Conservation (phyloP, 805 yeast species). For the Schwanniomyces sp. region DNA sequence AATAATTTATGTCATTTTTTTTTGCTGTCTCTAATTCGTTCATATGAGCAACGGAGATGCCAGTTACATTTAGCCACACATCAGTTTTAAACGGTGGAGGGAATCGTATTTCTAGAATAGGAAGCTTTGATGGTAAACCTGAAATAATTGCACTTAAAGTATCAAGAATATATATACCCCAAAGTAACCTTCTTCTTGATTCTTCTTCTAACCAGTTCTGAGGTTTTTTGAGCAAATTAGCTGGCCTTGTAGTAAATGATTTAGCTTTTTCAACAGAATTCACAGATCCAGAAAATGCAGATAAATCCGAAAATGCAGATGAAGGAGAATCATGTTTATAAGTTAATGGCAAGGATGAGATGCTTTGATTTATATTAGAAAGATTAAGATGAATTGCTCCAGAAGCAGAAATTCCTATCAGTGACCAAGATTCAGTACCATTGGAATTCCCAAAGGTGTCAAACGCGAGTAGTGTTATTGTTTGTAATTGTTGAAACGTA, state of each 20-base stretch:
- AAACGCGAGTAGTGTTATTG: constrained; percentile 12
- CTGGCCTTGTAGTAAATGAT: neutral
- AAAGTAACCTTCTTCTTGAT: constrained; percentile 8
- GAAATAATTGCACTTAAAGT: constrained; percentile 11
- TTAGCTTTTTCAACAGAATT: neutral
- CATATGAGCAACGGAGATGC: constrained; percentile 3
- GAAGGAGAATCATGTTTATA: neutral
- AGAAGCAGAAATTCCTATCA: constrained; percentile 12
- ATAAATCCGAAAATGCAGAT: neutral
- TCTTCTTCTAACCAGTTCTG: constrained; percentile 13
- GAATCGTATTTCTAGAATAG: constrained; percentile 8
- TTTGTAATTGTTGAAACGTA: constrained; percentile 9
- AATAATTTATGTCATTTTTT: constrained; percentile 1
- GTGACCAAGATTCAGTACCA: constrained; percentile 14
- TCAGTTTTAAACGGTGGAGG: constrained; percentile 10
- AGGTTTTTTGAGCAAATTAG: constrained; percentile 4
- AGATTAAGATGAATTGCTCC: constrained; percentile 15
- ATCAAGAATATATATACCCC: constrained; percentile 17
- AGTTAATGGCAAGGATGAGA: neutral
- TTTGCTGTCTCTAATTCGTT: constrained; percentile 1
- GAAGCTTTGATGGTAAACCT: constrained; percentile 11
- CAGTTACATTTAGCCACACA: constrained; percentile 7
- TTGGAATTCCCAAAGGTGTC: constrained; percentile 11
- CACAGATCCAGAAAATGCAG: neutral
- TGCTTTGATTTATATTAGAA: constrained; percentile 6